Conservation (phyloP, 306 rosid species). For the Castanea sativa region DNA sequence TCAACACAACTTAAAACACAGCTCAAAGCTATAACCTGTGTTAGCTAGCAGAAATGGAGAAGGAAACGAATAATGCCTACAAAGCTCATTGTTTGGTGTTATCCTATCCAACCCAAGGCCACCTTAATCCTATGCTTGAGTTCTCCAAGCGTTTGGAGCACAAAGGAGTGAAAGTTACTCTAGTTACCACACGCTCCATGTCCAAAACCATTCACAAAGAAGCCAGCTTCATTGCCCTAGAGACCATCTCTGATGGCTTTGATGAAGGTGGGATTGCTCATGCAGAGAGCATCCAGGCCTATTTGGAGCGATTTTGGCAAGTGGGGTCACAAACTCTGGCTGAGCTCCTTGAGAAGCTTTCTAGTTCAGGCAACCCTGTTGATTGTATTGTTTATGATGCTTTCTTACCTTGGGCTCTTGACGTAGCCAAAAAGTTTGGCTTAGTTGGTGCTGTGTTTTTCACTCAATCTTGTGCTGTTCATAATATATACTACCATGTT, state of each 20-base stretch:
- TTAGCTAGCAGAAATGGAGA: not conserved
- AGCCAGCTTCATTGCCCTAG: conserved; percentile 28
- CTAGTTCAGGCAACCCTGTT: conserved; percentile 27
- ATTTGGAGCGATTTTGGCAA: conserved; percentile 29
- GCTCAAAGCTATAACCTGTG: too few relatives aligned
- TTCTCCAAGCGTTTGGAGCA: conserved; percentile 38
- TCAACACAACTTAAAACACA: too few relatives aligned
- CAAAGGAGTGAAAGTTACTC: conserved; percentile 37
- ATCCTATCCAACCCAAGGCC: conserved; percentile 55
- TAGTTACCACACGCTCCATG: conserved; percentile 50
- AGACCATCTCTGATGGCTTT: conserved; percentile 63
- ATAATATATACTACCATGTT: conserved; percentile 32
- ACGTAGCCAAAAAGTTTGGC: conserved; percentile 50
- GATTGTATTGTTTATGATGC: conserved; percentile 53
- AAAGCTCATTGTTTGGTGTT: conserved; percentile 40
- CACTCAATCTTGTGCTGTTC: conserved; percentile 53
- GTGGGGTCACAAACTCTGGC: conserved; percentile 40
- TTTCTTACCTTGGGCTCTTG: conserved; percentile 45
- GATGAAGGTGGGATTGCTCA: conserved; percentile 49
- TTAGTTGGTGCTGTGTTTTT: conserved; percentile 43
- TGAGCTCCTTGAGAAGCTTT: conserved; percentile 37
- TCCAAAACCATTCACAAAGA: conserved; percentile 31
- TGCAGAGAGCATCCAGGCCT: conserved; percentile 31
- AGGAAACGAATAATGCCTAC: not conserved
- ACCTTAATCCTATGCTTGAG: conserved; percentile 55